Percentiles rank a stretch among this genome's conserved stretches.
phyloP scores from a whole-genome alignment of 2,329 filamentous ascomycete species.

The Davidsoniella eucalypti region DNA sequence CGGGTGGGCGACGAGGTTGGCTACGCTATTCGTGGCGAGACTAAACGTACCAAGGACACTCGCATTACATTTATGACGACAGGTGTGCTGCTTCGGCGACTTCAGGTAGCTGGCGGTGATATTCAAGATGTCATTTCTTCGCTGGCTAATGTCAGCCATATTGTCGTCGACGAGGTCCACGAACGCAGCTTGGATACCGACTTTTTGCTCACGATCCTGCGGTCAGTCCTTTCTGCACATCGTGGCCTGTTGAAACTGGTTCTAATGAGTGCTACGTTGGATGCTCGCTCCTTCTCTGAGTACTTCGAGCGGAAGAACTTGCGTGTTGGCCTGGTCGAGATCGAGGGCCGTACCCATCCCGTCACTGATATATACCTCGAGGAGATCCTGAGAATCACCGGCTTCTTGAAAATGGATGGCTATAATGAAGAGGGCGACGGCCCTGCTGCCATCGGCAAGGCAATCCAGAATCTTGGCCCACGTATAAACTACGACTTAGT shows the following conservation, averaged over 20 bases:
- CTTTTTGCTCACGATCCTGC: constrained; percentile 74
- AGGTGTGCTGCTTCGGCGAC: constrained; percentile 71
- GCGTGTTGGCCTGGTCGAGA: constrained; percentile 66
- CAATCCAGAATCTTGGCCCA: constrained; percentile 57
- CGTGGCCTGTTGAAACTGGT: constrained; percentile 76
- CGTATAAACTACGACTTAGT: constrained; percentile 88
- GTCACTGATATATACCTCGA: constrained; percentile 84
- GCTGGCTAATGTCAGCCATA: constrained; percentile 78
- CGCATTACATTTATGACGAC: constrained; percentile 94
- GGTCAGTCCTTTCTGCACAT: constrained; percentile 59
- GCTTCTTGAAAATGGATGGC: constrained; percentile 41
- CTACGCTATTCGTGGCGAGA: constrained; percentile 83
- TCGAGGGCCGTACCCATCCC: constrained; percentile 75
- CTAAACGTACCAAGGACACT: constrained; percentile 54
- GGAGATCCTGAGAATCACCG: constrained; percentile 66
- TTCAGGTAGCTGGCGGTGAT: constrained; percentile 42
- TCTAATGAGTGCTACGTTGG: constrained; percentile 90
- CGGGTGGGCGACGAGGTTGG: constrained; percentile 75
- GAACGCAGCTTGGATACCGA: constrained; percentile 90
- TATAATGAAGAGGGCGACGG: constrained; percentile 15
- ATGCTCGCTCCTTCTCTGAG: constrained; percentile 66
- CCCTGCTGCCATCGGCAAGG: constrained; percentile 40
- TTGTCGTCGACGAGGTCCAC: constrained; percentile 93
- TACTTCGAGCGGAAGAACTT: constrained; percentile 61
- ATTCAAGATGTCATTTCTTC: constrained; percentile 67